Base-by-base conservation (phyloP, 2,329 filamentous ascomycete genomes). In the Beauveria rudraprayagi region DNA sequence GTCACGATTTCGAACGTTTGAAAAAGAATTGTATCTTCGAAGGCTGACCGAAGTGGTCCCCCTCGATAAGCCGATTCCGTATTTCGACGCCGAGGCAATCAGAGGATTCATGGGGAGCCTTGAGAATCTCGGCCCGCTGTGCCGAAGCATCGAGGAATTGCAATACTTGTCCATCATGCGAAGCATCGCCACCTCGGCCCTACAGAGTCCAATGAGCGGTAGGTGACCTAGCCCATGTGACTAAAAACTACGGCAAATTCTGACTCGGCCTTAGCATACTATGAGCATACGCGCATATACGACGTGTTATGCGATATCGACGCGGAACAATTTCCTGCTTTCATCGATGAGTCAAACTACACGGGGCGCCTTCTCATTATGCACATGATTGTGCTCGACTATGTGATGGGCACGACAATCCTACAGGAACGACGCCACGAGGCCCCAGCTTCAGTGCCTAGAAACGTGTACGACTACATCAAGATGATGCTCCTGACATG, bases 401-500 rank as follows among this genome's bases (percentile, higher is more conserved):
- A 58, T 30, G 60, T 57, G 7, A 57, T 62, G 60, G 60, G 55
- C 16, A 56, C 60, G 6, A 58, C 54, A 8, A 56, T 62, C 22
- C 28, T 57, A 3, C 52, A 62, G n/a, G 44, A 62, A n/a, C 60
- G 60, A 14, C 53, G 54, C 11, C 30, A 51, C 19, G 28, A 28
- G 24, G 41, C 40, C 26, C 46, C 53, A 22, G 30, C 26, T 19
- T 22, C 40, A 24, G 34, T 58, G 22, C 60, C 60, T 1, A 53
- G 63, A 9, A 65, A 66, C 34, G 66, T 67, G 0, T 63, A 64
- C 14, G 63, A 67, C 19, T 65, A 62, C 19, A 63, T 68, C 44
- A 69, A 68, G 26, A 64, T 63, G 24, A 70, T 71, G 62, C 72
- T 71, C 3, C 67, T 75, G 44, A 67, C 74, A 14, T 80, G 78